Evolutionary conservation across 2,329 filamentous ascomycete species (phyloP).

Genomic region (Cladosporium sp.): DNA sequence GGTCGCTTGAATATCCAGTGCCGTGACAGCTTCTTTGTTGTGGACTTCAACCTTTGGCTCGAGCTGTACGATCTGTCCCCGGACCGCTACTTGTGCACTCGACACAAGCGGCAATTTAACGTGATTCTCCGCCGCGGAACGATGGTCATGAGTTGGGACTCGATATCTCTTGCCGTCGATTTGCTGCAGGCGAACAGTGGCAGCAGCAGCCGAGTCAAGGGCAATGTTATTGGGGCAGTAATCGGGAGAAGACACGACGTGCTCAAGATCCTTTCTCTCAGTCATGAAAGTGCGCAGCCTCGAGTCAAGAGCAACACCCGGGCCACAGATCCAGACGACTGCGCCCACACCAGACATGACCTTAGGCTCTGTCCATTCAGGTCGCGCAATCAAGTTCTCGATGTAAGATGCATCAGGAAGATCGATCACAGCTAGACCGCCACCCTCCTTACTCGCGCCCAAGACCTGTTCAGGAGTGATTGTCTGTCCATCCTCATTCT

Average conservation of each 20-base stretch:
- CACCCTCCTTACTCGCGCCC: constrained; percentile 61
- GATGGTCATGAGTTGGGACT: constrained; percentile 53
- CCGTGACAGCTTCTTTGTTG: constrained; percentile 44
- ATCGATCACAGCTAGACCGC: constrained; percentile 75
- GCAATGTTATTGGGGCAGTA: constrained; percentile 70
- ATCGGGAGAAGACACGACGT: constrained; percentile 73
- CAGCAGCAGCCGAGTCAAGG: constrained; percentile 61
- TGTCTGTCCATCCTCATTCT: constrained; percentile 58
- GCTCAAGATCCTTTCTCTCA: constrained; percentile 57
- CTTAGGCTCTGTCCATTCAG: constrained; percentile 64
- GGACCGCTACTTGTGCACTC: constrained; percentile 21
- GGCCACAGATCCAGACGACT: constrained; percentile 79
- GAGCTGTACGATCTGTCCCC: constrained; percentile 34
- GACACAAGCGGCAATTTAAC: background rate
- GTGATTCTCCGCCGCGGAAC: background rate
- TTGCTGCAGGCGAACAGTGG: constrained; percentile 64
- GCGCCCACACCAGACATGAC: constrained; percentile 64
- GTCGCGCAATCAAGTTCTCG: constrained; percentile 61
- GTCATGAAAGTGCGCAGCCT: constrained; percentile 67
- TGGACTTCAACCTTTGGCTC: constrained; percentile 39
- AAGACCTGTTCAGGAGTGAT: constrained; percentile 88
- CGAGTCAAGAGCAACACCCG: constrained; percentile 59
- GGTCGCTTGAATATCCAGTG: constrained; percentile 47
- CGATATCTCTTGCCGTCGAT: constrained; percentile 72
- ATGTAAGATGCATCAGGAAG: constrained; percentile 69